These are phyloP conservation scores for Scolecobasidium constrictum DNA, from an alignment of 2,329 filamentous ascomycete species.

Conservation along the genomic window DNA sequence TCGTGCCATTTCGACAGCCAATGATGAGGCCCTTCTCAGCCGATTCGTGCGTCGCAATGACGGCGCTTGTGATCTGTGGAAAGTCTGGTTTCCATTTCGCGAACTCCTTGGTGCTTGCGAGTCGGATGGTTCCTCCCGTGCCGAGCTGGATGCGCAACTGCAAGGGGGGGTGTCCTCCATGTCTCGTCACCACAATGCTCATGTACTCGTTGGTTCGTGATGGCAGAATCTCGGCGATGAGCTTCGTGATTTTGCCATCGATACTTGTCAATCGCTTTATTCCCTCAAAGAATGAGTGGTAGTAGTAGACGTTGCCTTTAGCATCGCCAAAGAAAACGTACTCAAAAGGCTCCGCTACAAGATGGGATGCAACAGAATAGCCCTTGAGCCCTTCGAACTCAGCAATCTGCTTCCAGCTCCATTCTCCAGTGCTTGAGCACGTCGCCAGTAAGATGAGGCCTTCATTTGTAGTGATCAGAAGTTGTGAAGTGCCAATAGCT, in stretches of 20 bases:
- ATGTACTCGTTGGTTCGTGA: not conserved
- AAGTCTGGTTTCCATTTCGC: not conserved
- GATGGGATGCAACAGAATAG: slow-evolving; percentile 35
- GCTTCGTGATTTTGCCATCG: not conserved
- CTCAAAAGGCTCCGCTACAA: slow-evolving; percentile 15
- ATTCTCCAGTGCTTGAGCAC: not conserved
- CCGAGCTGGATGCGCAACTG: not conserved
- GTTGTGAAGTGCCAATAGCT: slow-evolving; percentile 42
- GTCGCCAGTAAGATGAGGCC: slow-evolving; percentile 44
- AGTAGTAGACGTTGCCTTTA: slow-evolving; percentile 32
- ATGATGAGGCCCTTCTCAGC: slow-evolving; percentile 2
- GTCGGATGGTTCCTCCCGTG: not conserved
- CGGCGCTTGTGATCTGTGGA: not conserved
- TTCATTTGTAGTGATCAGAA: slow-evolving; percentile 48
- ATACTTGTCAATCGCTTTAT: slow-evolving; percentile 2
- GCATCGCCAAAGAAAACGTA: slow-evolving; percentile 32
- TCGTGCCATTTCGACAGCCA: slow-evolving; percentile 7
- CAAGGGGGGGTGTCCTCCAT: not conserved
- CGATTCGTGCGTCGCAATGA: slow-evolving; percentile 1
- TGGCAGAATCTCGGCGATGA: not conserved
- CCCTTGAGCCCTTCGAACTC: slow-evolving; percentile 28
- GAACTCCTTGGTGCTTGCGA: not conserved
- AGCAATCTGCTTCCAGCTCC: slow-evolving; percentile 1
- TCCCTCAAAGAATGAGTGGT: slow-evolving; percentile 12
- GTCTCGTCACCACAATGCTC: not conserved